A percentile compares a stretch with the other conserved stretches of the same genome.
Conservation (phyloP, 768 basidiomycete species). For the Rhizopogon roseolus region DNA sequence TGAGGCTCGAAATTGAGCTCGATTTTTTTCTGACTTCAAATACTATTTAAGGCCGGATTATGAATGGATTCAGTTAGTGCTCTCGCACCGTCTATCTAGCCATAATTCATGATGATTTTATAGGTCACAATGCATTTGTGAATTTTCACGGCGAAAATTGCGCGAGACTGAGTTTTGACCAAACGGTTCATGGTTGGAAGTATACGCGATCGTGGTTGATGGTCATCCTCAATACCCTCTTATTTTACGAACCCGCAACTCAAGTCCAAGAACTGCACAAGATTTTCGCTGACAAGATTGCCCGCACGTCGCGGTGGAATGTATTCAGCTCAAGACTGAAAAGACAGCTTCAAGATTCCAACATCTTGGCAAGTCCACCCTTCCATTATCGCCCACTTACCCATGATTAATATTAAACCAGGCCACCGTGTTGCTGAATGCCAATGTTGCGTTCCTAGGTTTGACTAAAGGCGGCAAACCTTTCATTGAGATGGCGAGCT, state of each 20-base stretch:
- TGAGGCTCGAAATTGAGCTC: not conserved
- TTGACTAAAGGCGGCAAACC: constrained; percentile 28
- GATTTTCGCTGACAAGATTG: constrained; percentile 45
- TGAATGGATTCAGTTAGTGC: constrained; percentile 23
- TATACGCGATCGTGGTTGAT: constrained; percentile 32
- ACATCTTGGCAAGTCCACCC: constrained; percentile 39
- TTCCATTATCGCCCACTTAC: not conserved
- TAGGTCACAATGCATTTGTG: constrained; percentile 30
- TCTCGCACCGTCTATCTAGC: not conserved
- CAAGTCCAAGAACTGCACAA: constrained; percentile 41
- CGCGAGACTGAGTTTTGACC: constrained; percentile 34
- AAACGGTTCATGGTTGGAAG: constrained; percentile 25
- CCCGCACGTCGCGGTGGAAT: constrained; percentile 38
- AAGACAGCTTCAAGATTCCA: constrained; percentile 47
- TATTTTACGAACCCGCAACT: constrained; percentile 47
- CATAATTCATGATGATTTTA: not conserved
- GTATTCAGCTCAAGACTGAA: constrained; percentile 38
- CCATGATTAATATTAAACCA: constrained; percentile 12
- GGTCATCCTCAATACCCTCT: constrained; percentile 30
- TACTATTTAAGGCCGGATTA: constrained; percentile 21
- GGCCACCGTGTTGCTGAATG: constrained; percentile 54
- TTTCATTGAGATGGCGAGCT: constrained; percentile 34
- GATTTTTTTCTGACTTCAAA: constrained; percentile 5
- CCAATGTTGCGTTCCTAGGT: constrained; percentile 55
- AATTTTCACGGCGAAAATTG: constrained; percentile 40